A percentile compares a stretch with the other conserved stretches of the same genome.
phyloP scores from a whole-genome alignment of 345 rosid species.

The Lepidium sativum region DNA sequence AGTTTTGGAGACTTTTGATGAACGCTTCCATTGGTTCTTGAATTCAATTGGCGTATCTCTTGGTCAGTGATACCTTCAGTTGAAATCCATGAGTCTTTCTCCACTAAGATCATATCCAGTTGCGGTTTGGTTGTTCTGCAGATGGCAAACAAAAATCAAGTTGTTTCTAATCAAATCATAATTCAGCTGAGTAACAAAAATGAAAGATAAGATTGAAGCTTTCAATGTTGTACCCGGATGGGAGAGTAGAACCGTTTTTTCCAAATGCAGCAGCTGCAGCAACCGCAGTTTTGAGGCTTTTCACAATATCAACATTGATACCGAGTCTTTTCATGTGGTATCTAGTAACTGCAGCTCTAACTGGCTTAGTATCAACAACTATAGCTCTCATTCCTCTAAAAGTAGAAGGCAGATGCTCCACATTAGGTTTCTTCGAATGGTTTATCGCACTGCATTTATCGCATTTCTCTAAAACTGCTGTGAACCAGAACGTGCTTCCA shows the following conservation, averaged over 20 bases:
- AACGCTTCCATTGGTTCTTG: constrained; percentile 43
- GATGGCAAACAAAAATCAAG: background rate
- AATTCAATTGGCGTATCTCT: constrained; percentile 25
- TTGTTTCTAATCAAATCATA: background rate
- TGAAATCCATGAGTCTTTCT: constrained; percentile 82
- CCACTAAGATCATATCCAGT: constrained; percentile 68
- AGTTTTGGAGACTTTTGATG: constrained; percentile 47
- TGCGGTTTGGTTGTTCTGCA: constrained; percentile 35
- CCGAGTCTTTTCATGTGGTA: constrained; percentile 95
- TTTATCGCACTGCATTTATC: constrained; percentile 23
- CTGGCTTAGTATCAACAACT: constrained; percentile 77
- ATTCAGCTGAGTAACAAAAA: background rate
- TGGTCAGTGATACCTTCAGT: constrained; percentile 36
- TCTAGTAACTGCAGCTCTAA: constrained; percentile 81
- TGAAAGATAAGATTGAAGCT: background rate
- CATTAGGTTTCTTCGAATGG: constrained; percentile 40
- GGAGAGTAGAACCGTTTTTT: constrained; percentile 38
- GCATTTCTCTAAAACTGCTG: constrained; percentile 52
- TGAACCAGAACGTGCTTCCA: constrained; percentile 88
- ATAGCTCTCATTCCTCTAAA: constrained; percentile 75
- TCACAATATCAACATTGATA: constrained; percentile 55
- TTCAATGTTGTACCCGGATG: constrained; percentile 37
- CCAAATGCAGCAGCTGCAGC: constrained; percentile 18
- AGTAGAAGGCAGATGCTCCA: constrained; percentile 59
- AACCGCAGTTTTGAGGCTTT: constrained; percentile 34